phyloP scores from a whole-genome alignment of 345 rosid species.

The Acer negundo region DNA sequence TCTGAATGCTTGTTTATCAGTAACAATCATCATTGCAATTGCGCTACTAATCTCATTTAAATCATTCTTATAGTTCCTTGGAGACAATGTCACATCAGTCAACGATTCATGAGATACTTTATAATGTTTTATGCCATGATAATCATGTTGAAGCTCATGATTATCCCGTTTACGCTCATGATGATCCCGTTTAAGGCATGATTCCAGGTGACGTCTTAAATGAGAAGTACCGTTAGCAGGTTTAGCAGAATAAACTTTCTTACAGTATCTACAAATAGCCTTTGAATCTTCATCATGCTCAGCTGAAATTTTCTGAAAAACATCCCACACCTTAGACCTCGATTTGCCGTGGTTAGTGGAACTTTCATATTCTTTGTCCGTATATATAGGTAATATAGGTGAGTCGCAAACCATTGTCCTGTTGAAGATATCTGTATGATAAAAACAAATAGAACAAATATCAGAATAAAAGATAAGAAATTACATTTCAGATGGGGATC shows the following conservation, averaged over 20 bases:
- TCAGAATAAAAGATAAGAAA: background rate
- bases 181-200: slow-evolving; percentile 24
- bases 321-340: slow-evolving; percentile 30
- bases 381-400: slow-evolving; percentile 11
- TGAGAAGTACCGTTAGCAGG: slow-evolving; percentile 29
- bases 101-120: slow-evolving; percentile 21
- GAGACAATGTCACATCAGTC: slow-evolving; percentile 19
- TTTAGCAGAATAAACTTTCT: slow-evolving; percentile 30
- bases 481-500: background rate
- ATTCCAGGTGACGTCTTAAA: slow-evolving; percentile 29
- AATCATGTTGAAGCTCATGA: background rate
- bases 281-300: slow-evolving; percentile 22
- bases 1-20: slow-evolving; percentile 24
- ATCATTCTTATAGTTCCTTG: slow-evolving; percentile 17
- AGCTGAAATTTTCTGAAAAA: slow-evolving; percentile 31
- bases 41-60: slow-evolving; percentile 23
- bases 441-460: background rate
- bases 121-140: background rate
- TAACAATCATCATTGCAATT: slow-evolving; percentile 29
- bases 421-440: slow-evolving; percentile 19
- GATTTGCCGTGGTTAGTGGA: slow-evolving; percentile 19
- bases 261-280: slow-evolving; percentile 30
- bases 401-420: slow-evolving; percentile 1
- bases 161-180: background rate
- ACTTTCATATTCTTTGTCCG: slow-evolving; percentile 23